These are phyloP conservation scores for Escallonia rubra DNA, from an alignment of 129 eudicot species.

Conservation along the genomic window DNA sequence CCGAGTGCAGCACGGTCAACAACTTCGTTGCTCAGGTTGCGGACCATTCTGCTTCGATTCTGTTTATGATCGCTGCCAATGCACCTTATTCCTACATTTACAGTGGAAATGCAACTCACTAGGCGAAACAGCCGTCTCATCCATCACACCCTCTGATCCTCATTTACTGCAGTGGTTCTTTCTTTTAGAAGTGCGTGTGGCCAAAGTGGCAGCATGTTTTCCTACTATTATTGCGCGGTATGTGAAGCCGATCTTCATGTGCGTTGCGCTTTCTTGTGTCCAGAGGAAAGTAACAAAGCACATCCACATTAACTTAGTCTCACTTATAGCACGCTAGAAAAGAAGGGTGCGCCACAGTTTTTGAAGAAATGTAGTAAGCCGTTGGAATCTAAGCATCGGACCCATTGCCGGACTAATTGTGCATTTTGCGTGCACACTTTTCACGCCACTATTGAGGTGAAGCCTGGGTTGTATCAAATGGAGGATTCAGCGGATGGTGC, in stretches of 20 bases:
- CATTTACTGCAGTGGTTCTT: slow-evolving; percentile 50
- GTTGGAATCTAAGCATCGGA: slow-evolving; percentile 36
- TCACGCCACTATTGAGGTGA: slow-evolving; percentile 62
- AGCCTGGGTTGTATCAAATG: slow-evolving; percentile 41
- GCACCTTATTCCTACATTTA: slow-evolving; percentile 67
- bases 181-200: slow-evolving; percentile 60
- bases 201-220: slow-evolving; percentile 34
- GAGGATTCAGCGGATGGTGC: slow-evolving; percentile 26
- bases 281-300: slow-evolving; percentile 29
- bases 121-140: slow-evolving; percentile 53
- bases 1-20: slow-evolving; percentile 38
- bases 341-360: slow-evolving; percentile 16
- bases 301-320: slow-evolving; percentile 52
- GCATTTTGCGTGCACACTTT: slow-evolving; percentile 47
- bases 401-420: slow-evolving; percentile 38
- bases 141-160: slow-evolving; percentile 57
- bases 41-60: slow-evolving; percentile 30
- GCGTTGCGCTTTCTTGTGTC: slow-evolving; percentile 56
- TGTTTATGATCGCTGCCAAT: slow-evolving; percentile 50
- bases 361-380: slow-evolving; percentile 40
- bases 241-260: slow-evolving; percentile 70
- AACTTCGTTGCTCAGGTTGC: slow-evolving; percentile 58
- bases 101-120: slow-evolving; percentile 58
- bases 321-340: slow-evolving; percentile 5
- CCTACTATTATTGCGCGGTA: slow-evolving; percentile 41